Conservation (phyloP, 306 rosid species). For the Malus orientalis region DNA sequence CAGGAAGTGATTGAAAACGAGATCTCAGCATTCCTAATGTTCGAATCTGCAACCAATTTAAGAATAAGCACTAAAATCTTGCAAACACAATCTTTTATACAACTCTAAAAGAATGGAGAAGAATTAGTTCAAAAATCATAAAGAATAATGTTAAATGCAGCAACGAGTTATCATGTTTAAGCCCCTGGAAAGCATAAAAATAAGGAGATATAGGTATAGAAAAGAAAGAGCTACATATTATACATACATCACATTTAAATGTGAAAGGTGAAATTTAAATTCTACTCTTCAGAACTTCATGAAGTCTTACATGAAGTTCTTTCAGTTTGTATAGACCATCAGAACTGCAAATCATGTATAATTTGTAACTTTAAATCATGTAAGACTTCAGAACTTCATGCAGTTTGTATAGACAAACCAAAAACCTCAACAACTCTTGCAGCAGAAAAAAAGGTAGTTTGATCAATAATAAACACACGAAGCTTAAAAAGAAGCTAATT, state of each 20-base stretch:
- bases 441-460: background rate
- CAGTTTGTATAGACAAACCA: background rate
- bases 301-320: background rate
- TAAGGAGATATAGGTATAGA: background rate
- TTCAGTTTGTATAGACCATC: background rate
- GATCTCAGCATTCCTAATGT: slow-evolving; percentile 97
- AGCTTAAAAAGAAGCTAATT: background rate
- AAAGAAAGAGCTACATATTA: background rate
- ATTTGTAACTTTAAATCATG: background rate
- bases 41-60: slow-evolving; percentile 63
- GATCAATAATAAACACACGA: background rate
- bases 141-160: background rate
- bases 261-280: background rate
- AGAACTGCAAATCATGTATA: no score
- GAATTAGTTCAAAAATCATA: background rate
- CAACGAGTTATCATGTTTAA: background rate
- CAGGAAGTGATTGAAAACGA: slow-evolving; percentile 80
- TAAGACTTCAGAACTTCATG: background rate
- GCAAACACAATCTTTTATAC: background rate
- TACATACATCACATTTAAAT: background rate
- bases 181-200: background rate
- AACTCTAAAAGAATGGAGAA: background rate
- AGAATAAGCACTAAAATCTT: background rate
- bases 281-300: background rate
- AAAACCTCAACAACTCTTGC: background rate